These are phyloP conservation scores for Bryoglossum gracile DNA, from an alignment of 495 filamentous ascomycete species.

Conservation along the genomic window DNA sequence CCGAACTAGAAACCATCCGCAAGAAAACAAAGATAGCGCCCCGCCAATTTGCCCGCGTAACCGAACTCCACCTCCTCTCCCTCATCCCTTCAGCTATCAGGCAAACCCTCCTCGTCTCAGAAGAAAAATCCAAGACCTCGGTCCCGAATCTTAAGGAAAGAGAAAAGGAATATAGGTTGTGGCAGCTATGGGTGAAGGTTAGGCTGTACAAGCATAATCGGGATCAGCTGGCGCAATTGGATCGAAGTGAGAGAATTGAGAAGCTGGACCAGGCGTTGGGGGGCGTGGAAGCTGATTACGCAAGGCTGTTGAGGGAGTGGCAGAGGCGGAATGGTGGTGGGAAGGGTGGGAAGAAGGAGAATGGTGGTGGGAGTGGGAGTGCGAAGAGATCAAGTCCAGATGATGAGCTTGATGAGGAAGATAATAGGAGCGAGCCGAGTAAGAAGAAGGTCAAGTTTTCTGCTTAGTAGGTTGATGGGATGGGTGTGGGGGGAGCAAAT, in stretches of 20 bases:
- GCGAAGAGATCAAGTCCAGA: conserved; percentile 20
- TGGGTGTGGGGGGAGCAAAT: too few relatives aligned
- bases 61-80: conserved; percentile 85
- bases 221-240: conserved; percentile 71
- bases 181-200: conserved; percentile 77
- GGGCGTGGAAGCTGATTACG: conserved; percentile 78
- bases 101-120: conserved; percentile 30
- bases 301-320: conserved; percentile 48
- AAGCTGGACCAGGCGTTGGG: conserved; percentile 73
- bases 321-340: conserved; percentile 13
- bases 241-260: conserved; percentile 64
- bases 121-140: conserved; percentile 25
- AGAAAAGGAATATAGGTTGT: conserved; percentile 66
- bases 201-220: conserved; percentile 71
- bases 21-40: conserved; percentile 65
- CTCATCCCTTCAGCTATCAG: conserved; percentile 58
- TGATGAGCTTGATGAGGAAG: conserved; percentile 8
- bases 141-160: conserved; percentile 32
- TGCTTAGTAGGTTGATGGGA: too few relatives aligned
- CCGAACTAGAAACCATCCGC: conserved; percentile 53
- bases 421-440: conserved; percentile 7
- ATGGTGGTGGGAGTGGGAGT: neutral
- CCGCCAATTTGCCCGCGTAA: conserved; percentile 78
- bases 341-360: neutral
- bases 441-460: conserved; percentile 22